A percentile compares a stretch with the other conserved stretches of the same genome.
These are phyloP conservation scores for Whalleya microplaca DNA, from an alignment of 2,329 filamentous ascomycete species.

Conservation along the genomic window DNA sequence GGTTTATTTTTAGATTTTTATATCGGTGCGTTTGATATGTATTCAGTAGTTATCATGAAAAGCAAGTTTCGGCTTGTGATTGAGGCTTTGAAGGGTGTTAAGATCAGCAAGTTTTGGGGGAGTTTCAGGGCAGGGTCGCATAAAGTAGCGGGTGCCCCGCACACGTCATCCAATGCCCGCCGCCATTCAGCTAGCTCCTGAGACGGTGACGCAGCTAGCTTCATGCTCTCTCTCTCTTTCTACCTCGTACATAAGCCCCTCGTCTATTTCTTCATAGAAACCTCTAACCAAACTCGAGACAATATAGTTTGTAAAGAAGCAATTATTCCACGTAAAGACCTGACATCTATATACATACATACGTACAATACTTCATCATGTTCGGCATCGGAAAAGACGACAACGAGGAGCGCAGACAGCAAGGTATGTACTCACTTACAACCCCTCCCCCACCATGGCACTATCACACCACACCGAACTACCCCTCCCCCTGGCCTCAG, in stretches of 20 bases:
- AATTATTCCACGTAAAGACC: neutral
- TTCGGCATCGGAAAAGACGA: constrained; percentile 24
- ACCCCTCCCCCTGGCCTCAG: too few relatives aligned
- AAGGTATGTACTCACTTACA: constrained; percentile 19
- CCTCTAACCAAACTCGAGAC: neutral
- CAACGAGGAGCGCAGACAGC: too few relatives aligned
- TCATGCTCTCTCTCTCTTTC: constrained; percentile 13
- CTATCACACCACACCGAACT: too few relatives aligned
- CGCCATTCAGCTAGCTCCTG: constrained; percentile 14
- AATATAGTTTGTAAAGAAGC: neutral
- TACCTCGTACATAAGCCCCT: neutral
- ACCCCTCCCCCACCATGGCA: constrained; percentile 17
- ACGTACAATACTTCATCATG: constrained; percentile 26
- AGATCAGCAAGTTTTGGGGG: neutral
- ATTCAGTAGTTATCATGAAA: neutral
- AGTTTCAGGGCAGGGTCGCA: neutral
- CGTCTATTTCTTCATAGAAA: neutral
- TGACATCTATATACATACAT: constrained; percentile 1
- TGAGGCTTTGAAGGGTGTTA: neutral
- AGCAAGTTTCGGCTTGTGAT: neutral
- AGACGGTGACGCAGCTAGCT: constrained; percentile 26
- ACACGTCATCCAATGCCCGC: constrained; percentile 31
- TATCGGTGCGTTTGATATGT: neutral
- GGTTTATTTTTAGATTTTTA: neutral
- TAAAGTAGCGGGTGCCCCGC: constrained; percentile 23